Conservation (phyloP, 176 grass and related monocot genomes). For the Aegilops longissima region DNA sequence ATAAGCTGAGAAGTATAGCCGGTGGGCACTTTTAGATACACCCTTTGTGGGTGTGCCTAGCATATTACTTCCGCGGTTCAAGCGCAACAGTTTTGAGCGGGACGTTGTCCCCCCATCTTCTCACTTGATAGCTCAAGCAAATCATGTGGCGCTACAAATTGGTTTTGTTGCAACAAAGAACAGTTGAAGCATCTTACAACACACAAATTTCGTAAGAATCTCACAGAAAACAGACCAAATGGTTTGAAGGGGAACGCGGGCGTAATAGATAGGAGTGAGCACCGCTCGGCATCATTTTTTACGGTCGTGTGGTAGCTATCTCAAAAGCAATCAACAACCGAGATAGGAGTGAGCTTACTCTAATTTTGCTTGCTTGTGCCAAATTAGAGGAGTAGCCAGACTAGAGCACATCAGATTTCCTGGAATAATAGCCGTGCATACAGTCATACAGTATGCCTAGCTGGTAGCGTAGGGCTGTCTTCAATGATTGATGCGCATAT, state of each 20-base stretch:
- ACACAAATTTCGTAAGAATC: not conserved
- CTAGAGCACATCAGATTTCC: not conserved
- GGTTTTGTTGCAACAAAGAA: not conserved
- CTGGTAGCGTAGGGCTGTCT: not conserved
- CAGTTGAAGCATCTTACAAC: not conserved
- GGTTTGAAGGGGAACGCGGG: not conserved
- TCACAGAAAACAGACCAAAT: too few species aligned
- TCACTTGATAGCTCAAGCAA: not conserved
- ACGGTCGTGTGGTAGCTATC: too few species aligned
- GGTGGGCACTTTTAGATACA: not conserved
- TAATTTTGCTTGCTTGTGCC: not conserved
- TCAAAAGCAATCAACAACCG: too few species aligned
- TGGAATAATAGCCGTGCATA: not conserved
- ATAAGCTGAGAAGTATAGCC: not conserved
- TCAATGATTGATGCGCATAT: constrained; percentile 19
- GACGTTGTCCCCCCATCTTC: not conserved
- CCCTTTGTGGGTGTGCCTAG: not conserved
- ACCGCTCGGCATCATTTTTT: too few species aligned
- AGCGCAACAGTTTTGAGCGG: not conserved
- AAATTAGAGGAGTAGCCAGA: not conserved
- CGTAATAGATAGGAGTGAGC: too few species aligned
- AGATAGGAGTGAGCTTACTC: not conserved
- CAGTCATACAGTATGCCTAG: not conserved
- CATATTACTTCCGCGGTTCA: not conserved
- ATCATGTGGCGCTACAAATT: not conserved